Percentiles rank a stretch among this genome's conserved stretches.
Conservation (phyloP, 2,329 filamentous ascomycete genomes). For the Xylaria hypoxylon region DNA sequence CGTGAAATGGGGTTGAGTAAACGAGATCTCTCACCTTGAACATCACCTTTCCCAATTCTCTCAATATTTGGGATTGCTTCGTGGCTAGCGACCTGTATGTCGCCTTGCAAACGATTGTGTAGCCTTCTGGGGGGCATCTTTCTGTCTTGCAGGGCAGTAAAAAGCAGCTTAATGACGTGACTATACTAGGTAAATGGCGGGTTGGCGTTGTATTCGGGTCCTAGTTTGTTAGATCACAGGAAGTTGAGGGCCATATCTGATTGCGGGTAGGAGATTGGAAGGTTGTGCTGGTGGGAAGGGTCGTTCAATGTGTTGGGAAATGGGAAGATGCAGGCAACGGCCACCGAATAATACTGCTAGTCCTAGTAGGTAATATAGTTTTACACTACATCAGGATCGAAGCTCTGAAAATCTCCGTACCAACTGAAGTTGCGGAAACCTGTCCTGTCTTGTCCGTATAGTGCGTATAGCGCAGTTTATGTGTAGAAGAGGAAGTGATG, state of each 20-base stretch:
- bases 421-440: no score
- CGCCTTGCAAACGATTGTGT: slow-evolving; percentile 41
- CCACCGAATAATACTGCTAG: no score
- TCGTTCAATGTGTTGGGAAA: no score
- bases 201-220: not conserved
- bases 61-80: slow-evolving; percentile 54
- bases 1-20: not conserved
- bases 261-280: not conserved
- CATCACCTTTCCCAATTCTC: slow-evolving; percentile 69
- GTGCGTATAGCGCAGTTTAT: no score
- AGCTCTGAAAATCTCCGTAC: no score
- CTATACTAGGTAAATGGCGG: not conserved
- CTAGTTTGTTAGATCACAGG: not conserved
- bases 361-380: no score
- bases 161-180: not conserved
- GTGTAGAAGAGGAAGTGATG: no score
- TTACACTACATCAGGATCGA: no score
- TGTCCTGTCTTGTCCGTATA: no score
- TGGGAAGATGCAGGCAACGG: not conserved
- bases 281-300: not conserved
- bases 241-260: not conserved
- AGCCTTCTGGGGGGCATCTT: slow-evolving; percentile 41
- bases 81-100: slow-evolving; percentile 41
- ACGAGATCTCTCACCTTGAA: slow-evolving; percentile 59
- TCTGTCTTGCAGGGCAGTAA: not conserved